Percentiles rank a stretch among this genome's conserved stretches.
Conservation (phyloP, 768 basidiomycete genomes). For the Obba rivulosa region DNA sequence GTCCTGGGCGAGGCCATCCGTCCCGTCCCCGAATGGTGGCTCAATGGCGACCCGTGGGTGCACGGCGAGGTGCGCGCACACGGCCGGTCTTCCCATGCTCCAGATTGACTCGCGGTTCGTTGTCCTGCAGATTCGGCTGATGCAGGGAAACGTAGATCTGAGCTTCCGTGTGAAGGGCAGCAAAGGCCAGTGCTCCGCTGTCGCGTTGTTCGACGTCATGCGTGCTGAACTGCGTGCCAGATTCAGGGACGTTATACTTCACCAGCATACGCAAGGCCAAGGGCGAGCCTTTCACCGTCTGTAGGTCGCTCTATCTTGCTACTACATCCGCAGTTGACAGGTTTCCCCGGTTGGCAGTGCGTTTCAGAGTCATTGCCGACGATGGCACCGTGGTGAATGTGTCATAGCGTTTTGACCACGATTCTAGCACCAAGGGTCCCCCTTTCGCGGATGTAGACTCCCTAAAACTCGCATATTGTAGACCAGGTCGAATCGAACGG, state of each 20-base stretch:
- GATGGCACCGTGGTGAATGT: constrained; percentile 17
- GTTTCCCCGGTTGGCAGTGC: constrained; percentile 8
- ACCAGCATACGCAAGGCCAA: constrained; percentile 78
- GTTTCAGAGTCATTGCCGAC: constrained; percentile 19
- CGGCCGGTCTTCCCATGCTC: neutral
- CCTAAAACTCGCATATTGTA: neutral
- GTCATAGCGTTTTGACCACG: too few species aligned
- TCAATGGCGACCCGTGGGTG: constrained; percentile 73
- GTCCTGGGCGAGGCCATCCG: constrained; percentile 62
- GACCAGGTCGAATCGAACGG: neutral
- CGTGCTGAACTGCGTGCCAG: constrained; percentile 27
- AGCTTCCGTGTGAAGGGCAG: constrained; percentile 73
- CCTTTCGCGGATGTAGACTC: neutral
- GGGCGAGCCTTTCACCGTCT: constrained; percentile 59
- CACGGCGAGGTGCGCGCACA: constrained; percentile 52
- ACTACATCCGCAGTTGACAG: neutral
- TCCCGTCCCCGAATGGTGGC: constrained; percentile 63
- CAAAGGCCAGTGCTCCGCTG: constrained; percentile 38
- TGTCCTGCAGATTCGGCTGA: constrained; percentile 53
- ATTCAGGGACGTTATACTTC: constrained; percentile 74
- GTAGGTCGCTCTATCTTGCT: constrained; percentile 37
- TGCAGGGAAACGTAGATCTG: constrained; percentile 74
- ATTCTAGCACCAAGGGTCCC: too few species aligned
- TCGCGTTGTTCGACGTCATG: neutral
- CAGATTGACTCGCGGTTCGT: neutral